Evolutionary conservation across 805 yeast genomes (phyloP).

Genomic region (Metschnikowia sp.): DNA sequence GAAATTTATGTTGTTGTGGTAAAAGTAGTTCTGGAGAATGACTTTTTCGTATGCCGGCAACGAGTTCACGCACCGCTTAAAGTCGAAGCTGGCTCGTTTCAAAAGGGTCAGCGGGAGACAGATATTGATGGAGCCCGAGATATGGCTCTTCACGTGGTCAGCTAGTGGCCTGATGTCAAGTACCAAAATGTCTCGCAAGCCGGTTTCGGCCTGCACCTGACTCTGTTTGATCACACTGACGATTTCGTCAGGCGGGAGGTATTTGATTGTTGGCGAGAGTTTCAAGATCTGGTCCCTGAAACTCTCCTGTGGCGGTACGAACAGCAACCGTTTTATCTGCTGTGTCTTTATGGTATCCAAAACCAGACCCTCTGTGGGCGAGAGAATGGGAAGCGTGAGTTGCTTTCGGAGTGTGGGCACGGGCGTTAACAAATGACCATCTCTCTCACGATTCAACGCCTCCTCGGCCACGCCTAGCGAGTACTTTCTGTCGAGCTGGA

Average conservation of each 20-base stretch:
- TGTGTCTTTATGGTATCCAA: constrained; percentile 20
- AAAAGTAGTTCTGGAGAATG: constrained; percentile 36
- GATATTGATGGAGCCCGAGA: constrained; percentile 64
- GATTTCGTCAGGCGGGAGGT: constrained; percentile 16
- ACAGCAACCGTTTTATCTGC: constrained; percentile 23
- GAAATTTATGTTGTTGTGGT: constrained; percentile 9
- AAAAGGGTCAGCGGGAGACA: constrained; percentile 88
- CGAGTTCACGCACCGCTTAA: constrained; percentile 60
- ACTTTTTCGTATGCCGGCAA: constrained; percentile 51
- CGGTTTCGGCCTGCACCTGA: constrained; percentile 4
- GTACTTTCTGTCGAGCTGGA: constrained; percentile 10
- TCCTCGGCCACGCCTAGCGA: constrained; percentile 15
- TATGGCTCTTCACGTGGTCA: constrained; percentile 59
- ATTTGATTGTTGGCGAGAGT: constrained; percentile 22
- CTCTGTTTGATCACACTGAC: constrained; percentile 13
- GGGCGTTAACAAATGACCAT: neutral
- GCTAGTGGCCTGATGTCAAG: constrained; percentile 82
- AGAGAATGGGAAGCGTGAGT: constrained; percentile 11
- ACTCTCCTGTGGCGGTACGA: constrained; percentile 19
- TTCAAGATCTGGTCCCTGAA: constrained; percentile 21
- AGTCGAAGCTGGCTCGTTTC: constrained; percentile 68
- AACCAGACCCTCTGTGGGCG: constrained; percentile 14
- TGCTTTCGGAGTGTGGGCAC: constrained; percentile 20
- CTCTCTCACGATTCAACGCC: constrained; percentile 7
- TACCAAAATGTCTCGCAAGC: constrained; percentile 34